Percentiles rank a stretch among this genome's conserved stretches.
Conservation (phyloP, 2,329 filamentous ascomycete species). For the Aspergillus persii region DNA sequence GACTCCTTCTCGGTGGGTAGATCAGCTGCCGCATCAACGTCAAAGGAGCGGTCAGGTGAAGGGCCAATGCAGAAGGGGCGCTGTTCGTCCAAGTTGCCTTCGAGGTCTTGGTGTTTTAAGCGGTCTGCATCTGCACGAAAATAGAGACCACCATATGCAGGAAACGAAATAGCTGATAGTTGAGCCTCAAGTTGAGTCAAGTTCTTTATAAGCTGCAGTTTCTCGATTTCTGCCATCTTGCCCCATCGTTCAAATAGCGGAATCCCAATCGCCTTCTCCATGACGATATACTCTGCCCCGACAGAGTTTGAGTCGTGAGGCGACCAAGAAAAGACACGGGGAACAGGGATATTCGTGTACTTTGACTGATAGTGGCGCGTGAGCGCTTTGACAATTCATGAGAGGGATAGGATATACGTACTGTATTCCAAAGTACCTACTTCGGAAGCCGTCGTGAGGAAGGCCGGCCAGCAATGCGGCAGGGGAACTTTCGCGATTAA, state of each 20-base stretch:
- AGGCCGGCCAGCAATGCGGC: constrained; percentile 28
- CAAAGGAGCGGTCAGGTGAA: constrained; percentile 18
- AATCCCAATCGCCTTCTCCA: constrained; percentile 38
- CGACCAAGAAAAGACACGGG: too few relatives aligned
- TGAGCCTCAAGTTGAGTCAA: constrained; percentile 23
- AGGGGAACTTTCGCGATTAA: constrained; percentile 35
- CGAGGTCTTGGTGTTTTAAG: constrained; percentile 1
- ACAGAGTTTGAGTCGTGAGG: too few relatives aligned
- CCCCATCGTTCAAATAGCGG: constrained; percentile 29
- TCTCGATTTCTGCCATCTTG: constrained; percentile 15
- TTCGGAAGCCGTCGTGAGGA: constrained; percentile 31
- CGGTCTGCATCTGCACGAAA: constrained; percentile 10
- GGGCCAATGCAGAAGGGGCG: constrained; percentile 18
- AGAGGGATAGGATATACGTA: constrained; percentile 10
- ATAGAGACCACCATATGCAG: constrained; percentile 27
- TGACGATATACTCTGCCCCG: constrained; percentile 38
- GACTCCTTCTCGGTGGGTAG: not conserved
- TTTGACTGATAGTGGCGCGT: not conserved
- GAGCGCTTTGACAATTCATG: not conserved
- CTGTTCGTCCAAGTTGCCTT: constrained; percentile 13
- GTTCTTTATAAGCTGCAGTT: constrained; percentile 21
- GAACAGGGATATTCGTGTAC: too few relatives aligned
- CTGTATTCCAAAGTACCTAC: constrained; percentile 29
- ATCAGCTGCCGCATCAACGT: constrained; percentile 1
- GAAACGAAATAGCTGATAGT: constrained; percentile 18